A percentile compares a stretch with the other conserved stretches of the same genome.
These are phyloP conservation scores for Veloporphyrellus conicus DNA, from an alignment of 1,284 basidiomycete genomes.

Conservation along the genomic window DNA sequence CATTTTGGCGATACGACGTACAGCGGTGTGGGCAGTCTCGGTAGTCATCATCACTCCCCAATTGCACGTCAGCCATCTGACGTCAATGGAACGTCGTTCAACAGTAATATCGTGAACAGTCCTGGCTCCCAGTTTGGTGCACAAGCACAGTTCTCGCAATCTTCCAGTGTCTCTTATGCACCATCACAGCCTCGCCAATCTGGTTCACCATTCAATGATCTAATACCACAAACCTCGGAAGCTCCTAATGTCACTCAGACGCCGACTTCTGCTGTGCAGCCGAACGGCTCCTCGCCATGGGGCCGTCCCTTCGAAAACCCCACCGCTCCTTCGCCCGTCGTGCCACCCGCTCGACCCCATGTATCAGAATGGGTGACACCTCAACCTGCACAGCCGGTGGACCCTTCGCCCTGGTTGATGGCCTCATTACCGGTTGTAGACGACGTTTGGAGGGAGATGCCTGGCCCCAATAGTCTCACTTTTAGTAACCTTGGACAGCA, in stretches of 20 bases:
- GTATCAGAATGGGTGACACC: conserved; percentile 33
- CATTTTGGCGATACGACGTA: conserved; percentile 26
- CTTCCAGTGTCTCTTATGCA: conserved; percentile 29
- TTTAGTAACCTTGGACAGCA: conserved; percentile 57
- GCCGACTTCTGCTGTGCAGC: conserved; percentile 25
- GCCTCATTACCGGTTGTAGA: conserved; percentile 43
- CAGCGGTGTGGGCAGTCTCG: conserved; percentile 20
- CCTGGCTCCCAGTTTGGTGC: conserved; percentile 22
- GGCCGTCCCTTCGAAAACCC: conserved; percentile 22
- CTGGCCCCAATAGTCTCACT: conserved; percentile 47
- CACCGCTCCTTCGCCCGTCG: conserved; percentile 25
- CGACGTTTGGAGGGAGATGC: conserved; percentile 46
- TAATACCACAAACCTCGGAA: conserved; percentile 19
- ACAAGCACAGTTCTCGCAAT: conserved; percentile 24
- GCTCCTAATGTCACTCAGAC: conserved; percentile 18
- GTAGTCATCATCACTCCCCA: conserved; percentile 23
- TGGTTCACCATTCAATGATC: conserved; percentile 24
- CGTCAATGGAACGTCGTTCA: conserved; percentile 24
- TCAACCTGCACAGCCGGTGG: conserved; percentile 22
- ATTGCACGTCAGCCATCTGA: conserved; percentile 23
- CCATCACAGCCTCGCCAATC: conserved; percentile 22
- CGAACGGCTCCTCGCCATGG: conserved; percentile 25
- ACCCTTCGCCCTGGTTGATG: conserved; percentile 53
- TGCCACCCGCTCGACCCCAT: conserved; percentile 21
- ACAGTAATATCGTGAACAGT: conserved; percentile 16